These are phyloP conservation scores for Carex cristatella DNA, from an alignment of 176 grass and related monocot genomes.

Conservation along the genomic window DNA sequence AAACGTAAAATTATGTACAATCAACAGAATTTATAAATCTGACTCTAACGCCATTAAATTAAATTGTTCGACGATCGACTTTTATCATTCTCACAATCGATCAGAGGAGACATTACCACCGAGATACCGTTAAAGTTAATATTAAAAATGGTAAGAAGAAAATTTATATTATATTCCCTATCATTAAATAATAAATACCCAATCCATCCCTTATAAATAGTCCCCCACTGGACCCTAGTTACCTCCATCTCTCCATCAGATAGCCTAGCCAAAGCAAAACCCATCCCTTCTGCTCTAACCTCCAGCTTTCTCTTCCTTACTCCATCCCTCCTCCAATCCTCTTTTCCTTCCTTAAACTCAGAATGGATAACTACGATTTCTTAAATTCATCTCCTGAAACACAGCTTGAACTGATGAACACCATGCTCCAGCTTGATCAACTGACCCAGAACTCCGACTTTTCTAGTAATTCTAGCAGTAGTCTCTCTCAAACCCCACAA, in stretches of 20 bases:
- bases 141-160: not conserved
- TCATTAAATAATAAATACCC: conserved; percentile 25
- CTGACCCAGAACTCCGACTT: conserved; percentile 36
- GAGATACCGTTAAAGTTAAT: not conserved
- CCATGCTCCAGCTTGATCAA: conserved; percentile 73
- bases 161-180: not conserved
- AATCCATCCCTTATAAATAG: conserved; percentile 63
- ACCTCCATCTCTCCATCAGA: conserved; percentile 29
- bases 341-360: not conserved
- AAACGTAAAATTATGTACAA: not conserved
- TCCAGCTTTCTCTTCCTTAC: conserved; percentile 15
- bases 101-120: not conserved
- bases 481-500: conserved; percentile 24
- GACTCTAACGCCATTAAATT: not conserved
- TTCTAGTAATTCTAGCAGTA: not conserved
- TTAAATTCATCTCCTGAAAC: conserved; percentile 54
- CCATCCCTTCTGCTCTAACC: conserved; percentile 2
- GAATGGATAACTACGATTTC: conserved; percentile 34
- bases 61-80: not conserved
- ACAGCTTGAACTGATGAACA: conserved; percentile 81
- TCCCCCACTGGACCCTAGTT: conserved; percentile 22
- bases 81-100: not conserved
- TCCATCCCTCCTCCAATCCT: not conserved
- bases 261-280: conserved; percentile 17
- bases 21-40: not conserved